phyloP scores from a whole-genome alignment of 305 asterid species.

The Rubia peregrina region DNA sequence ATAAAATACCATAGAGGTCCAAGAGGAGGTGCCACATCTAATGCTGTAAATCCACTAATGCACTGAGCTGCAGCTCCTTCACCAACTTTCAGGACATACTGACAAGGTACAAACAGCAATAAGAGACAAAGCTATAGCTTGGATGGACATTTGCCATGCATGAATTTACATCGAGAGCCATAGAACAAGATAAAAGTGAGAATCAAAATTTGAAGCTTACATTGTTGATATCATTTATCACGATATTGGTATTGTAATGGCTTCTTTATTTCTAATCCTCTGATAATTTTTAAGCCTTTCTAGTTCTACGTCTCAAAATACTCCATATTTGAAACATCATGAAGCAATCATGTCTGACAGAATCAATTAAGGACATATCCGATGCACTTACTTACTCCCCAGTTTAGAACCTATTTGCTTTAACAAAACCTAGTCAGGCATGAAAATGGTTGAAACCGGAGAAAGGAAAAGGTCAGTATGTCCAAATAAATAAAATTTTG shows the following conservation, averaged over 20 bases:
- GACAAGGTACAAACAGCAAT: constrained; percentile 20
- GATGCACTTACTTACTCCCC: not conserved
- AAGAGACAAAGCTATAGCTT: constrained; percentile 6
- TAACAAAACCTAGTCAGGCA: not conserved
- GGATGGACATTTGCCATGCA: not conserved
- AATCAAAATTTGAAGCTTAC: not conserved
- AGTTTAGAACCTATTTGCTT: not conserved
- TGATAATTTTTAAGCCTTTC: not conserved
- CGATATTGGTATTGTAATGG: not conserved
- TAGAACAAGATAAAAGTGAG: not conserved
- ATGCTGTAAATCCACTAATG: constrained; percentile 80
- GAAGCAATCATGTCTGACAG: not conserved
- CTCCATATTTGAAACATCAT: not conserved
- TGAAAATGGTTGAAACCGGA: not conserved
- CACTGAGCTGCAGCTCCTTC: constrained; percentile 74
- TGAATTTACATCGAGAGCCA: not conserved
- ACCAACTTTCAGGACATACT: constrained; percentile 77
- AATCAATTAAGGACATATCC: not conserved
- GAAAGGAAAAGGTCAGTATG: not conserved
- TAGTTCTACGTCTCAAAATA: not conserved
- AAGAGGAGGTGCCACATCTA: constrained; percentile 84
- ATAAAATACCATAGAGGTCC: constrained; percentile 78
- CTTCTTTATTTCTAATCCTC: not conserved
- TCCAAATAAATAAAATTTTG: not conserved
- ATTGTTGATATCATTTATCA: not conserved